Evolutionary conservation across 1,139 yeast genomes (phyloP).

Genomic region (Saccharomycopsis hybrid): DNA sequence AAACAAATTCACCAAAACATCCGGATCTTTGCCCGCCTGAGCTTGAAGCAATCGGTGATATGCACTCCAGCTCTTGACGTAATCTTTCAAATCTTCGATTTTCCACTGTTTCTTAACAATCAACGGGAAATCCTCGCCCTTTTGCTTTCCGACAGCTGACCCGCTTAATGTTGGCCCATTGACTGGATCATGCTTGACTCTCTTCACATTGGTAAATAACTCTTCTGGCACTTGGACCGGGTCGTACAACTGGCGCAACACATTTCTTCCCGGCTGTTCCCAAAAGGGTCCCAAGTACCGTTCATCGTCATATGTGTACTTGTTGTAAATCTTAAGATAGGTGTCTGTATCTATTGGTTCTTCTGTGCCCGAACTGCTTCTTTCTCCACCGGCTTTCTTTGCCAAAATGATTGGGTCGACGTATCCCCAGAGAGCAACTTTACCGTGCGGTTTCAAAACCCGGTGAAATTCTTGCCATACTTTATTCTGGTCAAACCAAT

Average conservation of each 20-base stretch:
- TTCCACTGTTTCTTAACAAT: constrained; percentile 38
- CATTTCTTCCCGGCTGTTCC: constrained; percentile 66
- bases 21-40: constrained; percentile 25
- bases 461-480: constrained; percentile 47
- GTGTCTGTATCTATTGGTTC: constrained; percentile 36
- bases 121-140: constrained; percentile 33
- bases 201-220: constrained; percentile 36
- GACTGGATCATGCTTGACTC: constrained; percentile 36
- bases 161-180: too few relatives aligned
- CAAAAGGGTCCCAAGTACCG: constrained; percentile 62
- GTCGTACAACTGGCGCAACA: constrained; percentile 40
- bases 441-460: constrained; percentile 52
- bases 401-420: constrained; percentile 52
- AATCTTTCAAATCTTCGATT: constrained; percentile 39
- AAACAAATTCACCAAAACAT: background rate
- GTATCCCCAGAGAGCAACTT: constrained; percentile 76
- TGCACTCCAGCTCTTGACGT: constrained; percentile 64
- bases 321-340: constrained; percentile 33
- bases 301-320: constrained; percentile 33
- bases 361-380: constrained; percentile 22
- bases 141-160: constrained; percentile 24
- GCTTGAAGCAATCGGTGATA: constrained; percentile 57
- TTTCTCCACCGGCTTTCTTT: constrained; percentile 38
- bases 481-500: constrained; percentile 59
- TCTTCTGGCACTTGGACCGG: constrained; percentile 39